Evolutionary conservation across 2,329 filamentous ascomycete genomes (phyloP).

Genomic region (Cytospora piceicola): DNA sequence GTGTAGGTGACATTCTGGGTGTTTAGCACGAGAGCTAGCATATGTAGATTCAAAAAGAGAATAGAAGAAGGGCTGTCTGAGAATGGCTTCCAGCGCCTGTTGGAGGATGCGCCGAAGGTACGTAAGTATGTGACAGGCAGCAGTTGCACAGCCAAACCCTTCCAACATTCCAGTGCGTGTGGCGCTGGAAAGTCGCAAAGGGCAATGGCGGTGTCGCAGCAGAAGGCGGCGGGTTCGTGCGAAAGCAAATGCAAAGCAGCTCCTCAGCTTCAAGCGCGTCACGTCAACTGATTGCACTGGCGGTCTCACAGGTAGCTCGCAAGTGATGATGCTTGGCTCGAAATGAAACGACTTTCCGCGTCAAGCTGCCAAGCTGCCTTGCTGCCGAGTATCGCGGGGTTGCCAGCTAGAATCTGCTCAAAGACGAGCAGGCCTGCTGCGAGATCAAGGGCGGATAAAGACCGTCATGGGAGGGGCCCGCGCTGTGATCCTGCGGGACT

Average conservation of each 20-base stretch:
- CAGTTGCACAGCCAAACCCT: not conserved
- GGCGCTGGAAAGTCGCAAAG: not conserved
- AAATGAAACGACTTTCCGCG: not conserved
- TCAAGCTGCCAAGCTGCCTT: not conserved
- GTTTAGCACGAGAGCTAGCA: slow-evolving; percentile 12
- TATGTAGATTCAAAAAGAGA: slow-evolving; percentile 16
- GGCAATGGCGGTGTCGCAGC: not conserved
- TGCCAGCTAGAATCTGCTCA: not conserved
- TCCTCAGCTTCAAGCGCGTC: not conserved
- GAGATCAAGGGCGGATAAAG: not conserved
- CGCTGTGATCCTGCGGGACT: not conserved
- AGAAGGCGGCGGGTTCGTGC: not conserved
- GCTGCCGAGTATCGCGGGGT: slow-evolving; percentile 4
- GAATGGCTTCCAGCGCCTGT: slow-evolving; percentile 7
- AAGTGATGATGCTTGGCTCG: not conserved
- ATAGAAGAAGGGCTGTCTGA: slow-evolving; percentile 9
- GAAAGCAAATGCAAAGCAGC: not conserved
- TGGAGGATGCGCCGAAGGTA: not conserved
- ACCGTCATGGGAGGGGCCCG: not conserved
- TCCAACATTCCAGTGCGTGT: not conserved
- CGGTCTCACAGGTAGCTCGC: not conserved
- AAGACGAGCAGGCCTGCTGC: not conserved
- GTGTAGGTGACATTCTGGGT: slow-evolving; percentile 70
- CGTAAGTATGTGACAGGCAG: not conserved
- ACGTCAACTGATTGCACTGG: not conserved